Base-by-base conservation (phyloP, 2,329 filamentous ascomycete genomes). In the Hypoxylon rubiginosum region DNA sequence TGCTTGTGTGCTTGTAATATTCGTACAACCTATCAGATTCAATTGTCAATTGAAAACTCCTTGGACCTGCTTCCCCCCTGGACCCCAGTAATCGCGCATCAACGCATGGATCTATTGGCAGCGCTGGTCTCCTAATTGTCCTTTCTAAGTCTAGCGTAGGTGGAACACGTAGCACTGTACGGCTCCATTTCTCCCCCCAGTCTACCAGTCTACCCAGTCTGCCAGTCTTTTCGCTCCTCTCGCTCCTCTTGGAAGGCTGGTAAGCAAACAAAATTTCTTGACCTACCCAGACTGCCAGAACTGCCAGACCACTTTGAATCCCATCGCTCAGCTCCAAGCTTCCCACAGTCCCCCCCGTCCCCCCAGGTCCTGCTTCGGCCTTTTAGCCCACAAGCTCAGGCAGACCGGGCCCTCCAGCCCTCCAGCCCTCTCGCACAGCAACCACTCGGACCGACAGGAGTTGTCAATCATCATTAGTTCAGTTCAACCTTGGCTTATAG, bases 231-330 rank as follows among this genome's bases (percentile, higher is more conserved):
- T 24, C 21, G 21, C 21, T 24, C 58, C 55, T 61, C 52, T 67
- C 17, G 34, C 34, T 39, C 34, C 34, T 39, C 34, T 39, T n/a
- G 49, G 49, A 54, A 36, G 17, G 21, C 21, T 41, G 11, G 49
- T 32, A 39, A 61, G 58, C 55, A 62, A 68, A 51, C 59, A 67
- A 67, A 60, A 46, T 65, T 67, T 67, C 64, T 67, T 62, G 67
- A 64, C 64, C 60, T 60, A 64, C 58, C 53, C 64, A 55, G 53
- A 58, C 57, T 53, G 62, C 58, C 57, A n/a, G n/a, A n/a, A n/a
- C n/a, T n/a, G n/a, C n/a, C 21, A 24, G 21, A 24, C 21, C 21
- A 60, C 66, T 64, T 60, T 51, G 50, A 56, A 56, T 66, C 59
- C 48, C 62, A 59, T 15, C 45, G 19, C 43, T 21, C 43, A 60